These are phyloP conservation scores for Rhynchosporium agropyri DNA, from an alignment of 2,329 filamentous ascomycete genomes.

Conservation along the genomic window DNA sequence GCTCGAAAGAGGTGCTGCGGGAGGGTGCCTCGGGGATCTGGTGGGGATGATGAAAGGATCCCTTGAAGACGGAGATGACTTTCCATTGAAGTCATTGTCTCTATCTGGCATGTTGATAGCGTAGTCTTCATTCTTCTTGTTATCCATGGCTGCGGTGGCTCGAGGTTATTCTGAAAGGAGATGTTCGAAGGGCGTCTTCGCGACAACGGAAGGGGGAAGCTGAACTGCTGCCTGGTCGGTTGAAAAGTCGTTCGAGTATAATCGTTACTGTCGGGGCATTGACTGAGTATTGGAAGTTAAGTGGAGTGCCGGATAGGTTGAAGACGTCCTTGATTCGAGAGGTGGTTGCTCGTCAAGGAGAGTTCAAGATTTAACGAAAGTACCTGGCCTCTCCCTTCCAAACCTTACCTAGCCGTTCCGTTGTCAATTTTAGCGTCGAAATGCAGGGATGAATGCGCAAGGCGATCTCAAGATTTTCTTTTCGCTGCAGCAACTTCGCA, in stretches of 20 bases:
- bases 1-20: conserved; percentile 35
- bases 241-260: conserved; percentile 4
- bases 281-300: conserved; percentile 14
- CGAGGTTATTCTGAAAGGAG: background rate
- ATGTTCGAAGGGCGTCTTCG: conserved; percentile 3
- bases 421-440: conserved; percentile 28
- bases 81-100: conserved; percentile 42
- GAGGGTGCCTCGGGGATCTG: conserved; percentile 17
- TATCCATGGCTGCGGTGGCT: conserved; percentile 63
- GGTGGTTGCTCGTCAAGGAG: conserved; percentile 9
- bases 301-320: conserved; percentile 11
- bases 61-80: conserved; percentile 43
- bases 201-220: conserved; percentile 15
- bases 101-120: conserved; percentile 64
- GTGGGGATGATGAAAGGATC: conserved; percentile 45
- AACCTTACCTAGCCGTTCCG: conserved; percentile 23
- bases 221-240: conserved; percentile 4
- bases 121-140: conserved; percentile 88
- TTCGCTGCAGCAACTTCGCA: background rate
- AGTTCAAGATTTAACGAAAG: conserved; percentile 12
- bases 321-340: conserved; percentile 17
- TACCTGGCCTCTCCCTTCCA: conserved; percentile 27
- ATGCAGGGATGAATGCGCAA: conserved; percentile 22
- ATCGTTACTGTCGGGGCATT: conserved; percentile 28
- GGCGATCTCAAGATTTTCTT: conserved; percentile 9